Evolutionary conservation across 257 asterid species (phyloP).

Genomic region (Agastache rugosa): DNA sequence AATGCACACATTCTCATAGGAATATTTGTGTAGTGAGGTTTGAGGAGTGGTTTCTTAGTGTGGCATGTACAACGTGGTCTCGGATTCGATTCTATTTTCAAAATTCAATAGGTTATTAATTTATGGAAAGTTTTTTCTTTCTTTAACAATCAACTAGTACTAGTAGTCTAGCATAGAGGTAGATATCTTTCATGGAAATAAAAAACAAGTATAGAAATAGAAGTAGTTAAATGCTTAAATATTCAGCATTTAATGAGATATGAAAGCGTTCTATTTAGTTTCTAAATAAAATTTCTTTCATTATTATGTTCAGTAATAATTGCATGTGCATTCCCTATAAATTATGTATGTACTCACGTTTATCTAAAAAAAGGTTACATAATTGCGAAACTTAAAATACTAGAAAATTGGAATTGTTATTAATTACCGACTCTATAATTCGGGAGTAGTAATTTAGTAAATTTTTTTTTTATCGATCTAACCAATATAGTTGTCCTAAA

Average conservation of each 20-base stretch:
- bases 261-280: neutral
- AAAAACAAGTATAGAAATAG: neutral
- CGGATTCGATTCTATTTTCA: neutral
- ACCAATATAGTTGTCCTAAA: no score
- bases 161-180: neutral
- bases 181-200: neutral
- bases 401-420: neutral
- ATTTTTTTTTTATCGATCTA: no score
- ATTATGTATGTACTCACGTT: neutral
- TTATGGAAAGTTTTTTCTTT: neutral
- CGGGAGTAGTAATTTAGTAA: neutral
- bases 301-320: slow-evolving; percentile 2
- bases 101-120: neutral
- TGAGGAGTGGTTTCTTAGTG: neutral
- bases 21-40: neutral
- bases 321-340: neutral
- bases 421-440: neutral
- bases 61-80: neutral
- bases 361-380: neutral
- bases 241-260: slow-evolving; percentile 31
- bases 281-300: neutral
- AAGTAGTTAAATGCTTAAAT: slow-evolving; percentile 9
- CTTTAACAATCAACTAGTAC: neutral
- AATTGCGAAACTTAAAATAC: neutral
- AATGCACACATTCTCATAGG: neutral